These are phyloP conservation scores for Cyphellophora attinorum DNA, from an alignment of 2,329 filamentous ascomycete genomes.

Conservation along the genomic window DNA sequence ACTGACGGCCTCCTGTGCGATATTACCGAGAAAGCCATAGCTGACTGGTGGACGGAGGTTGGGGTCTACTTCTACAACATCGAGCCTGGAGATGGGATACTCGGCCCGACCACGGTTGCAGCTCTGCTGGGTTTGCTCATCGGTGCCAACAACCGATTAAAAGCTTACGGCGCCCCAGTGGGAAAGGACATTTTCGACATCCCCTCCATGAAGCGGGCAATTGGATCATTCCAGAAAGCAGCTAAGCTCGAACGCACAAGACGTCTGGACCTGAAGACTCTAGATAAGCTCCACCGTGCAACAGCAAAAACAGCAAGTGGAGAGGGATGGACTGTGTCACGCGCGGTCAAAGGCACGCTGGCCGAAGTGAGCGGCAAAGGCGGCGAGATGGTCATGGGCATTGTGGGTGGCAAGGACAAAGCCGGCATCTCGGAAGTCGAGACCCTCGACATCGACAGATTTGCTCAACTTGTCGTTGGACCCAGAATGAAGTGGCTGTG, in stretches of 20 bases:
- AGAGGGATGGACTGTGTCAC: constrained; percentile 85
- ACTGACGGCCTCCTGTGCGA: constrained; percentile 90
- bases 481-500: constrained; percentile 89
- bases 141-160: constrained; percentile 80
- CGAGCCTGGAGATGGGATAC: constrained; percentile 83
- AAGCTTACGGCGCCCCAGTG: constrained; percentile 74
- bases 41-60: constrained; percentile 93
- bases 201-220: constrained; percentile 68
- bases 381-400: constrained; percentile 90
- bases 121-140: constrained; percentile 79
- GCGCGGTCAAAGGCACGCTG: constrained; percentile 90
- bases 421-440: constrained; percentile 87
- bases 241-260: constrained; percentile 71
- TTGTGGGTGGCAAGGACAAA: constrained; percentile 78
- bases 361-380: constrained; percentile 89
- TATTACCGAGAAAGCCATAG: constrained; percentile 78
- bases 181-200: constrained; percentile 89
- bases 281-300: constrained; percentile 68
- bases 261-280: constrained; percentile 70
- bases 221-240: constrained; percentile 81
- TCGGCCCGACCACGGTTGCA: constrained; percentile 85
- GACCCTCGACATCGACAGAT: constrained; percentile 78
- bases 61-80: constrained; percentile 86
- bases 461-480: constrained; percentile 67
- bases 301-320: constrained; percentile 84